phyloP scores from a whole-genome alignment of 495 filamentous ascomycete genomes.

The Penicillium silybi region DNA sequence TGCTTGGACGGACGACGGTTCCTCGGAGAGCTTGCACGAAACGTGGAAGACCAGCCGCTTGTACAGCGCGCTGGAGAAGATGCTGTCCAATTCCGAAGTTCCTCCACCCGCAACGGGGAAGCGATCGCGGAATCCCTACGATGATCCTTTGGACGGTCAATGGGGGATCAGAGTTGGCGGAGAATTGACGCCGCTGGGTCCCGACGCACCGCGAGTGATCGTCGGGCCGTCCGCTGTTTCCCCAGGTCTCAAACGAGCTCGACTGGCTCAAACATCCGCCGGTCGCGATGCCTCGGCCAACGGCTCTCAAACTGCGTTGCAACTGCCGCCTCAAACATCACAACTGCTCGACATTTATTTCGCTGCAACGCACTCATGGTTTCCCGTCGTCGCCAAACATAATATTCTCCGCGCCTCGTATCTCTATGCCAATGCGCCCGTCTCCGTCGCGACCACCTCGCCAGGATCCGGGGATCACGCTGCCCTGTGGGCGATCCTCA shows the following conservation, averaged over 20 bases:
- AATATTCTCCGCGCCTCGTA: slow-evolving; percentile 55
- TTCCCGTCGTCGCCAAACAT: slow-evolving; percentile 68
- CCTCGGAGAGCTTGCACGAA: slow-evolving; percentile 52
- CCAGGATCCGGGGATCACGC: slow-evolving; percentile 56
- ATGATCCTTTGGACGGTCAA: slow-evolving; percentile 21
- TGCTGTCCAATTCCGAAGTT: slow-evolving; percentile 44
- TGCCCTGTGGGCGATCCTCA: slow-evolving; percentile 60
- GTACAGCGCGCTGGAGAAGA: slow-evolving; percentile 49
- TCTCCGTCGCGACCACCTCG: slow-evolving; percentile 36
- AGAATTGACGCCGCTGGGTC: slow-evolving; percentile 27
- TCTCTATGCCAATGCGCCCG: slow-evolving; percentile 45
- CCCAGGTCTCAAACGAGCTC: slow-evolving; percentile 28
- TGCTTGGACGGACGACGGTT: slow-evolving; percentile 48
- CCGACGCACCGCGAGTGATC: slow-evolving; percentile 30
- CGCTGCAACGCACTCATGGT: slow-evolving; percentile 67
- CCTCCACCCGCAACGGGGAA: slow-evolving; percentile 25
- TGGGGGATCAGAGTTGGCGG: slow-evolving; percentile 37
- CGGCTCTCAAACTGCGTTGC: slow-evolving; percentile 21
- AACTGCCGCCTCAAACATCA: slow-evolving; percentile 59
- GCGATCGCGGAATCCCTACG: slow-evolving; percentile 36
- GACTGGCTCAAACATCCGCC: slow-evolving; percentile 21
- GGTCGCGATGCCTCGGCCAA: slow-evolving; percentile 9
- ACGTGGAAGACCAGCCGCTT: slow-evolving; percentile 55
- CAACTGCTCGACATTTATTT: slow-evolving; percentile 69
- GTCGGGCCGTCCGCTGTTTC: slow-evolving; percentile 23